Evolutionary conservation across 2,329 filamentous ascomycete species (phyloP), one percentile per base, ranked within the genome.

Genomic region (Talaromyces sp.): DNA sequence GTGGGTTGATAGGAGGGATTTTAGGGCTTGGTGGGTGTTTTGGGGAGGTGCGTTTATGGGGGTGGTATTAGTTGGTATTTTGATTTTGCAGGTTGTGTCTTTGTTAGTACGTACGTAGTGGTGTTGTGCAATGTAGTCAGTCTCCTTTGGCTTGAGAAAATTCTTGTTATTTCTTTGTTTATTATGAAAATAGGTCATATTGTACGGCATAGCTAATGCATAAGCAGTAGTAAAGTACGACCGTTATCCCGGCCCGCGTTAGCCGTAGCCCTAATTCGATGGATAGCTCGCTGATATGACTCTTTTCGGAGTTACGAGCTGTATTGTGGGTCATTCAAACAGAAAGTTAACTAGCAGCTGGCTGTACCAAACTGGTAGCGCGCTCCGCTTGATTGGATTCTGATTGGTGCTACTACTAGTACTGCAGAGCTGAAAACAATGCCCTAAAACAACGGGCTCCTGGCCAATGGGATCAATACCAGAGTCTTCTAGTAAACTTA

Each of bases 1-100:
- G 37, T 65, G 63, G 63, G 16, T 22, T 49, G 58, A 65, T 62
- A 41, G 63, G 19, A 58, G 58, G 24, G 49, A 65, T 65, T 65
- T 24, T 65, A 31, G 43, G 50, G 56, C 58, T 27, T 65, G 63
- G 63, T 65, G 50, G 56, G 49, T 49, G 16, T 65, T 62, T 50
- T 65, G 58, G 58, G 63, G 22, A 19, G 37, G 19, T 35, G 19
- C 16, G 27, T 22, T 50, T 8, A 6, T 61, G 19, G 43, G 43
- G 19, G 19, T 24, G 43, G 43, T 24, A 10, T 0, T 56, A 31
- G 16, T 60, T 31, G 13, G n/a, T 37, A n/a, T 45, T 33, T 57
- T 31, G 19, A 10, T 54, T n/a, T 24, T 27, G 9, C 33, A 61
- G 57, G 16, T 61, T 24, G 14, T 22, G 8, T 47, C 39, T 9